A percentile compares a stretch with the other conserved stretches of the same genome.
phyloP scores from a whole-genome alignment of 495 filamentous ascomycete genomes.

The Annulohypoxylon stygium region DNA sequence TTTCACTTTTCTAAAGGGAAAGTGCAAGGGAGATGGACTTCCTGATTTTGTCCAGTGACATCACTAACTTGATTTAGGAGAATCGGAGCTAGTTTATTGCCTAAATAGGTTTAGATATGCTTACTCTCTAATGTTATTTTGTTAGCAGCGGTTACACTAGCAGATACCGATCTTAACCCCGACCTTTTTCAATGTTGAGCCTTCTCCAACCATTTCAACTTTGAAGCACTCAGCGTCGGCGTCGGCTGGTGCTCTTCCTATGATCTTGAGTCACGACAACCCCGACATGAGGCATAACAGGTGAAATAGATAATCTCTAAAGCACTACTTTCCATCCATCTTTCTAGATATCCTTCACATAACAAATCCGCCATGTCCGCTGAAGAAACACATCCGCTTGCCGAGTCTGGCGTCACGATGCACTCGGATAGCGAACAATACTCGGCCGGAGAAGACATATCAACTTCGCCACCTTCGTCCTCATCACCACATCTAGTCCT shows the following conservation, averaged over 20 bases:
- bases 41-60: not conserved
- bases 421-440: constrained; percentile 93
- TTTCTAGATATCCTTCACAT: constrained; percentile 38
- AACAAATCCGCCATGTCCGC: constrained; percentile 55
- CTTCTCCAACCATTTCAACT: constrained; percentile 39
- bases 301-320: constrained; percentile 2
- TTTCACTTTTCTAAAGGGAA: not conserved
- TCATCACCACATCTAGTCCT: constrained; percentile 84
- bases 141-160: not conserved
- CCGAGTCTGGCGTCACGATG: constrained; percentile 86
- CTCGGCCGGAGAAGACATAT: constrained; percentile 75
- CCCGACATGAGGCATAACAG: constrained; percentile 16
- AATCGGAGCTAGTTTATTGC: constrained; percentile 9
- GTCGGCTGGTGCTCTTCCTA: not conserved
- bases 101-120: constrained; percentile 21
- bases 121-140: constrained; percentile 5
- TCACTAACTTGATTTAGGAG: constrained; percentile 2
- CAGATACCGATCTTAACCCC: constrained; percentile 9
- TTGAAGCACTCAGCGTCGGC: constrained; percentile 9
- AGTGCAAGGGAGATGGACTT: constrained; percentile 1
- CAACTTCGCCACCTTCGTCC: constrained; percentile 70
- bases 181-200: constrained; percentile 31
- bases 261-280: not conserved
- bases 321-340: constrained; percentile 26
- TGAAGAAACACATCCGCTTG: constrained; percentile 71